Evolutionary conservation across 495 filamentous ascomycete species (phyloP).

Genomic region (Hypomontagnella submonticulosa): DNA sequence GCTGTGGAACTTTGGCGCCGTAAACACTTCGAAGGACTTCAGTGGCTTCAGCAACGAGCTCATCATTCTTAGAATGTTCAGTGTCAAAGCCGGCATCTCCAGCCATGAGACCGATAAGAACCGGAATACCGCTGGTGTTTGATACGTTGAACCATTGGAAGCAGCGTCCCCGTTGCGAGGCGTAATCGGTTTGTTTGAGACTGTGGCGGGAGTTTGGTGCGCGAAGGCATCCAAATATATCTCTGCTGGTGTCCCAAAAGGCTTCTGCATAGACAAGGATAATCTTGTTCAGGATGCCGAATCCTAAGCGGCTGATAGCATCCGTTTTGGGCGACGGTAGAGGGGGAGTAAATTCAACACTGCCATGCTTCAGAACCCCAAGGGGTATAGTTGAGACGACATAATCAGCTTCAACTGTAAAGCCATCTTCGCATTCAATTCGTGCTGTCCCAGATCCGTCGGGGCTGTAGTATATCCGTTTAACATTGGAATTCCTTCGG

Average conservation of each 20-base stretch:
- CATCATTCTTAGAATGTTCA: conserved; percentile 76
- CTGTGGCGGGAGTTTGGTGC: conserved; percentile 67
- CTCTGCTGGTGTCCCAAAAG: conserved; percentile 92
- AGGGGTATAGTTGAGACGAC: conserved; percentile 90
- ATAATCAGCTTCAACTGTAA: conserved; percentile 79
- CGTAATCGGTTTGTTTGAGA: conserved; percentile 63
- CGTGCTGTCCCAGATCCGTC: conserved; percentile 53
- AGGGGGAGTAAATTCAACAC: conserved; percentile 81
- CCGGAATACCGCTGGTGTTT: conserved; percentile 86
- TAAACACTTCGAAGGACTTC: conserved; percentile 74
- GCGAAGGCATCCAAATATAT: conserved; percentile 93
- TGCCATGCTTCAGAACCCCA: conserved; percentile 83
- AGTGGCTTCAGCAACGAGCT: conserved; percentile 82
- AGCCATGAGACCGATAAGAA: conserved; percentile 92
- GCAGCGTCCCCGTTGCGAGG: conserved; percentile 76
- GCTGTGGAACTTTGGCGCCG: conserved; percentile 67
- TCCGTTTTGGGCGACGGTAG: conserved; percentile 86
- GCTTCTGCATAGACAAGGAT: conserved; percentile 87
- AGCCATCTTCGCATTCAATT: conserved; percentile 83
- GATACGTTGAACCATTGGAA: conserved; percentile 98
- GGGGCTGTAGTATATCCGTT: conserved; percentile 46
- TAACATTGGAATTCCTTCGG: conserved; percentile 66
- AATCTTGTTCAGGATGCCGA: conserved; percentile 94
- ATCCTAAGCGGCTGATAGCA: conserved; percentile 88
- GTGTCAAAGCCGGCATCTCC: conserved; percentile 92